A percentile compares a stretch with the other conserved stretches of the same genome.
phyloP scores from a whole-genome alignment of 352 stramenopile species.

The Phytophthora citrophthora region DNA sequence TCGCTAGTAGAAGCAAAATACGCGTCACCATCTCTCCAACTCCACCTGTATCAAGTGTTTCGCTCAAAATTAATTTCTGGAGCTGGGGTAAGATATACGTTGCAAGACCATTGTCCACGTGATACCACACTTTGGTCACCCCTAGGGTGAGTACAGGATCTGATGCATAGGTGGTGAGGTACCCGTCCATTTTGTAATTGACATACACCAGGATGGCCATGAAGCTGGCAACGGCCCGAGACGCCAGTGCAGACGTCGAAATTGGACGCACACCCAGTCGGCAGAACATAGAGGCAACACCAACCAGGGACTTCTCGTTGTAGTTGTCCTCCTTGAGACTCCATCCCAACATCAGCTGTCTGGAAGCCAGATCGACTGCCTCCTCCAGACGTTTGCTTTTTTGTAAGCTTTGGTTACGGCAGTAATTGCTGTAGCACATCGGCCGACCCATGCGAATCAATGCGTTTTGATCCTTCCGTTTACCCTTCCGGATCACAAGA shows the following conservation, averaged over 20 bases:
- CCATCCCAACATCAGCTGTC: conserved; percentile 13
- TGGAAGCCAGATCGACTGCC: not conserved
- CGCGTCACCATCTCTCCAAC: conserved; percentile 25
- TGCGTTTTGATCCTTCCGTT: no score
- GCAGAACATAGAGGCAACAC: conserved; percentile 29
- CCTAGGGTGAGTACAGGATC: conserved; percentile 16
- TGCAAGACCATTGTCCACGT: not conserved
- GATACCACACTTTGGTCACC: conserved; percentile 27
- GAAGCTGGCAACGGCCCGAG: conserved; percentile 24
- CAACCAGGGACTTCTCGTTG: conserved; percentile 4
- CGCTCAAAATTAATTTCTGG: conserved; percentile 20
- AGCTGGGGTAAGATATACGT: conserved; percentile 27
- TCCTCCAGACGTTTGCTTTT: not conserved
- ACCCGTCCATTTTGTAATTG: conserved; percentile 18
- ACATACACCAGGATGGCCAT: conserved; percentile 34
- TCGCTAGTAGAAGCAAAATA: conserved; percentile 34
- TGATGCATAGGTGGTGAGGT: conserved; percentile 21
- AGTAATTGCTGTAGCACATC: conserved; percentile 3
- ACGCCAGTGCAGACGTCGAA: conserved; percentile 5
- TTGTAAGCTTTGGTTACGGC: not conserved
- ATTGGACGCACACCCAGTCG: conserved; percentile 25
- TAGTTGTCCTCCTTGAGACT: not conserved
- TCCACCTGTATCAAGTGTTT: conserved; percentile 26
- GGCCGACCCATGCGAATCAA: conserved; percentile 1
- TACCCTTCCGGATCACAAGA: no score